Conservation (phyloP, 2,329 filamentous ascomycete genomes). For the Ambrosiella beaveri region DNA sequence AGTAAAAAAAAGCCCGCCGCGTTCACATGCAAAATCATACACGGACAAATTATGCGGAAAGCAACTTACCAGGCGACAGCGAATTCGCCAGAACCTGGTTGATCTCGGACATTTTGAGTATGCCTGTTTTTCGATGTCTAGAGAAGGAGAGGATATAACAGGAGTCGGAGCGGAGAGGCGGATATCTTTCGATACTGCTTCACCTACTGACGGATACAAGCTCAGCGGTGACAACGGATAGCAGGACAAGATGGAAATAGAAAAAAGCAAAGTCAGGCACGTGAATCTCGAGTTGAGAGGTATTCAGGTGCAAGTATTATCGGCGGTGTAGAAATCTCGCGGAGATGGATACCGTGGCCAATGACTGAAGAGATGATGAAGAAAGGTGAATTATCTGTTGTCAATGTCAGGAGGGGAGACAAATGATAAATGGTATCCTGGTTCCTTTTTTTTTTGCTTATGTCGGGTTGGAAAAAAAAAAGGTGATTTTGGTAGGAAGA, state of each 20-base stretch:
- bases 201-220: conserved; percentile 7
- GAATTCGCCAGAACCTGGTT: conserved; percentile 96
- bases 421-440: conserved; percentile 7
- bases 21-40: neutral
- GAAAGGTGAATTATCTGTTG: conserved; percentile 4
- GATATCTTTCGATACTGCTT: conserved; percentile 3
- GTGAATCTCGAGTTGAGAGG: neutral
- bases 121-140: conserved; percentile 18
- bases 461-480: neutral
- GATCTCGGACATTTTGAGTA: conserved; percentile 72
- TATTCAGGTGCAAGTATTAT: neutral
- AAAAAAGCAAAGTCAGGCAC: neutral
- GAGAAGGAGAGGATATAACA: conserved; percentile 4
- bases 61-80: conserved; percentile 69
- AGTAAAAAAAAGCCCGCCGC: conserved; percentile 2
- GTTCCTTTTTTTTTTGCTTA: conserved; percentile 3
- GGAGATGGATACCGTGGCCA: conserved; percentile 1
- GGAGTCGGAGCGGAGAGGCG: conserved; percentile 2
- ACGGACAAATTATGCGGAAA: conserved; percentile 4
- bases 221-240: neutral
- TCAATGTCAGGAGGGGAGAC: conserved; percentile 1
- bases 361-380: neutral
- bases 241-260: neutral
- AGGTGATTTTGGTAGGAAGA: neutral
- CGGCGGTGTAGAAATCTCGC: conserved; percentile 5